phyloP scores from a whole-genome alignment of 1,284 basidiomycete genomes.

The Sanguinoderma infundibulare region DNA sequence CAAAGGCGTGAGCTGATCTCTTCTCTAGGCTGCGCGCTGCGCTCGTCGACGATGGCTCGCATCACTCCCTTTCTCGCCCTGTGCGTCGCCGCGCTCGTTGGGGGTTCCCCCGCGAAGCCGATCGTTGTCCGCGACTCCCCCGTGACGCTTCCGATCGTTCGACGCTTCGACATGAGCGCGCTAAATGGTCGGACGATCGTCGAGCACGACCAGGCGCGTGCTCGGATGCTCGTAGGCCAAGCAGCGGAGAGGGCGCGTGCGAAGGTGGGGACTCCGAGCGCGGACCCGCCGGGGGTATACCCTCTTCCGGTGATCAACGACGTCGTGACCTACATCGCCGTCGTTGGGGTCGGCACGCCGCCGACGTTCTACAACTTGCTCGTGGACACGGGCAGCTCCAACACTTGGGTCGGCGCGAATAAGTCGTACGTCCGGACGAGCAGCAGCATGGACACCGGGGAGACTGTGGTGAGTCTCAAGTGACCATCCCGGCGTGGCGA shows the following conservation, averaged over 20 bases:
- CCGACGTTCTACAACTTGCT: slow-evolving; percentile 25
- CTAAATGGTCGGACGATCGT: slow-evolving; percentile 24
- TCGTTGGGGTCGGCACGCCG: slow-evolving; percentile 26
- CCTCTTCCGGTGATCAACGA: slow-evolving; percentile 22
- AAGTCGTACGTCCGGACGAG: slow-evolving; percentile 45
- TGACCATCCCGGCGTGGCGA: not conserved
- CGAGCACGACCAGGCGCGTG: slow-evolving; percentile 27
- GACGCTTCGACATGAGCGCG: slow-evolving; percentile 25
- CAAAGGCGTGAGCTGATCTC: no score
- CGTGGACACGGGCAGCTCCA: slow-evolving; percentile 40
- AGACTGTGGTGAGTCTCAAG: slow-evolving; percentile 5
- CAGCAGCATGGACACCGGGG: slow-evolving; percentile 36
- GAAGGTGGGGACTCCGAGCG: slow-evolving; percentile 12
- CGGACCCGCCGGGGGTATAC: slow-evolving; percentile 4
- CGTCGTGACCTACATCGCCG: slow-evolving; percentile 25
- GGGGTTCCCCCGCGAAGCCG: not conserved
- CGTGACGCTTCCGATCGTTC: slow-evolving; percentile 28
- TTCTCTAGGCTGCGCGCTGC: no score
- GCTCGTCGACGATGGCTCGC: not conserved
- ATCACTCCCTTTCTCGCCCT: not conserved
- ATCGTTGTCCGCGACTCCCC: not conserved
- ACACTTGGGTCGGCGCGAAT: slow-evolving; percentile 62
- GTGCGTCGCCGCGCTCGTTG: not conserved
- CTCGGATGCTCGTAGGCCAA: slow-evolving; percentile 27
- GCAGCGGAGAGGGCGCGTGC: slow-evolving; percentile 18